Evolutionary conservation across 2,329 filamentous ascomycete genomes (phyloP).

Genomic region (Akanthomyces muscarius): DNA sequence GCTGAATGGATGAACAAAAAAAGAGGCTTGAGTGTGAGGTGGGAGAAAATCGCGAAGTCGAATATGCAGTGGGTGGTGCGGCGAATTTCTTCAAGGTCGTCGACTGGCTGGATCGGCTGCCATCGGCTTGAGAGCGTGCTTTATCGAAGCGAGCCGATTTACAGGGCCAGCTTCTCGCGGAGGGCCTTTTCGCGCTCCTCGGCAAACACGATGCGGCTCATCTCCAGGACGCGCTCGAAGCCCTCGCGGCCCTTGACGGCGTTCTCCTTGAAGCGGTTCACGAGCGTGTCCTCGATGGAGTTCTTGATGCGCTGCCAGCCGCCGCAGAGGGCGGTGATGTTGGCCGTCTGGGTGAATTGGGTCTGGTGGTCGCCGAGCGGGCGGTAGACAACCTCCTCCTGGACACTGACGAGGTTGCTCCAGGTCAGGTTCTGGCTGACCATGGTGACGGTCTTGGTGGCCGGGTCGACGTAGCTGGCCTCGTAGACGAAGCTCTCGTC

Average conservation of each 20-base stretch:
- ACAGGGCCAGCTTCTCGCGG: slow-evolving; percentile 10
- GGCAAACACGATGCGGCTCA: slow-evolving; percentile 86
- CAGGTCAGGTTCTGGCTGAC: slow-evolving; percentile 92
- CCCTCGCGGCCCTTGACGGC: slow-evolving; percentile 86
- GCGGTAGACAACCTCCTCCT: slow-evolving; percentile 86
- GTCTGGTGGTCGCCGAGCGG: slow-evolving; percentile 61
- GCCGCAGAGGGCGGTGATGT: slow-evolving; percentile 90
- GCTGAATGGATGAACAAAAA: slow-evolving; percentile 7
- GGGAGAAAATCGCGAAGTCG: background rate
- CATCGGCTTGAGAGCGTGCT: background rate
- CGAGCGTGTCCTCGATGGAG: slow-evolving; percentile 87
- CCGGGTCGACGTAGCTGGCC: slow-evolving; percentile 88
- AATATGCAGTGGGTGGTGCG: slow-evolving; percentile 3
- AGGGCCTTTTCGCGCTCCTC: slow-evolving; percentile 68
- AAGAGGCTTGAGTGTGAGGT: background rate
- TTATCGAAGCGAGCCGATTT: background rate
- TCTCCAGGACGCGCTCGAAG: slow-evolving; percentile 90
- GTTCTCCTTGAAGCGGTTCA: slow-evolving; percentile 88
- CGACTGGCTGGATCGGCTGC: background rate
- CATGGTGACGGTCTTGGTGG: slow-evolving; percentile 85
- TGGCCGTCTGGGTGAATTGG: slow-evolving; percentile 81
- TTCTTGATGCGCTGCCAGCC: slow-evolving; percentile 98
- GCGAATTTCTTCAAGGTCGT: background rate
- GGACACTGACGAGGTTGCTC: slow-evolving; percentile 83
- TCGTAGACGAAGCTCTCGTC: slow-evolving; percentile 90